A percentile compares a stretch with the other conserved stretches of the same genome.
Evolutionary conservation across 2,329 filamentous ascomycete species (phyloP).

Genomic region (Beauveria sp.): DNA sequence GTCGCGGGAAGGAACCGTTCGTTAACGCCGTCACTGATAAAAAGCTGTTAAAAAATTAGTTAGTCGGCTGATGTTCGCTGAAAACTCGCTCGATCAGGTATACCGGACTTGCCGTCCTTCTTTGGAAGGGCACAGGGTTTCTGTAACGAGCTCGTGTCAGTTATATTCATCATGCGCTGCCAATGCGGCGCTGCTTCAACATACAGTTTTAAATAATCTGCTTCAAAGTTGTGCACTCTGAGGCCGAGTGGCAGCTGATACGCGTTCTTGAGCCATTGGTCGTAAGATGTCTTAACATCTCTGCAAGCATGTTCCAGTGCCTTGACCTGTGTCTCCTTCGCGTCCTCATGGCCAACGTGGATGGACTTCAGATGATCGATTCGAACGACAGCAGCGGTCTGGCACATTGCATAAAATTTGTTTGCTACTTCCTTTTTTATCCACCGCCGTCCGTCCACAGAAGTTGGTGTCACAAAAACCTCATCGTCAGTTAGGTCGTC

Average conservation of each 20-base stretch:
- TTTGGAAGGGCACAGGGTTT: neutral
- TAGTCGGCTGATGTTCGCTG: neutral
- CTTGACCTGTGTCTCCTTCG: neutral
- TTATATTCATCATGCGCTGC: neutral
- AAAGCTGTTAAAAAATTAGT: neutral
- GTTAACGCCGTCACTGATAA: neutral
- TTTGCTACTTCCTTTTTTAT: neutral
- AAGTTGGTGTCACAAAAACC: neutral
- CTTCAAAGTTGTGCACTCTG: neutral
- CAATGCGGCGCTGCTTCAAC: neutral
- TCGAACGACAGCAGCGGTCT: neutral
- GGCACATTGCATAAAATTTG: neutral
- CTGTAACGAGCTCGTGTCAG: neutral
- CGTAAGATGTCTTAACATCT: conserved; percentile 9
- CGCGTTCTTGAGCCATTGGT: conserved; percentile 6
- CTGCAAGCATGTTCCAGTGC: neutral
- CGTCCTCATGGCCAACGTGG: neutral
- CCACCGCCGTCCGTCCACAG: neutral
- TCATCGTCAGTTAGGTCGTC: neutral
- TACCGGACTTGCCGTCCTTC: neutral
- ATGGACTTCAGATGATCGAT: neutral
- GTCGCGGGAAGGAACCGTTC: neutral
- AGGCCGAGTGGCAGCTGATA: conserved; percentile 4
- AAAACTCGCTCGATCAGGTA: neutral
- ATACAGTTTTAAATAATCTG: neutral